phyloP scores from a whole-genome alignment of 2,329 filamentous ascomycete genomes.

The Aspergillus neoniger region DNA sequence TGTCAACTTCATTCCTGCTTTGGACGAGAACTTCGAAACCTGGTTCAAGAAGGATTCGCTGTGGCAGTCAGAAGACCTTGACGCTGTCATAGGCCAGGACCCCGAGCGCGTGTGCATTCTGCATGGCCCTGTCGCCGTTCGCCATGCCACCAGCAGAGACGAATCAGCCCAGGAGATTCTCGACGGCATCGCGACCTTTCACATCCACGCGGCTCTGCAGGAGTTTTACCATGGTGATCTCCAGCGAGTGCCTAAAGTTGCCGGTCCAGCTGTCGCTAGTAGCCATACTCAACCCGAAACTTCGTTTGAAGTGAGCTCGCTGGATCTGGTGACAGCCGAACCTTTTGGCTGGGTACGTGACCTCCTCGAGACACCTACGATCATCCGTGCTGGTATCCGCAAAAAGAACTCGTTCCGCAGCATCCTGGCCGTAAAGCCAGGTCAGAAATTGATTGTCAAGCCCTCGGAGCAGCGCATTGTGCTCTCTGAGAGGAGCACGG shows the following conservation, averaged over 20 bases:
- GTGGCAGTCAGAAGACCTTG: slow-evolving; percentile 10
- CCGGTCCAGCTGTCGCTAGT: neutral
- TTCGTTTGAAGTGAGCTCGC: neutral
- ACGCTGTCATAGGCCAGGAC: slow-evolving; percentile 6
- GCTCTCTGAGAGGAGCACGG: neutral
- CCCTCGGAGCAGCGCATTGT: neutral
- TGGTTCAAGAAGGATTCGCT: slow-evolving; percentile 16
- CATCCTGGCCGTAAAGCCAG: neutral
- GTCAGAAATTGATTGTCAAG: neutral
- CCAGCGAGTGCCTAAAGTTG: neutral
- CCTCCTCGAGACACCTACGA: neutral
- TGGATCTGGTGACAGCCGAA: neutral
- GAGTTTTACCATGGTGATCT: neutral
- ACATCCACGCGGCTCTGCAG: neutral
- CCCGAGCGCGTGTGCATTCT: slow-evolving; percentile 5
- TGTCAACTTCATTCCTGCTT: neutral
- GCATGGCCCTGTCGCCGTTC: slow-evolving; percentile 7
- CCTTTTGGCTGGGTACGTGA: neutral
- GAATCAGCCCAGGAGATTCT: slow-evolving; percentile 4
- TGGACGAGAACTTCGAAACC: slow-evolving; percentile 9
- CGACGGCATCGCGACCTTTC: neutral
- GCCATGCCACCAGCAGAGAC: neutral
- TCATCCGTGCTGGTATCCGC: neutral
- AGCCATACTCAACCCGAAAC: too few species aligned
- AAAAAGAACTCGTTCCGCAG: neutral